Evolutionary conservation across 2,329 filamentous ascomycete species (phyloP), one percentile per base, ranked within the genome.

Genomic region (Cladosporium sp.): DNA sequence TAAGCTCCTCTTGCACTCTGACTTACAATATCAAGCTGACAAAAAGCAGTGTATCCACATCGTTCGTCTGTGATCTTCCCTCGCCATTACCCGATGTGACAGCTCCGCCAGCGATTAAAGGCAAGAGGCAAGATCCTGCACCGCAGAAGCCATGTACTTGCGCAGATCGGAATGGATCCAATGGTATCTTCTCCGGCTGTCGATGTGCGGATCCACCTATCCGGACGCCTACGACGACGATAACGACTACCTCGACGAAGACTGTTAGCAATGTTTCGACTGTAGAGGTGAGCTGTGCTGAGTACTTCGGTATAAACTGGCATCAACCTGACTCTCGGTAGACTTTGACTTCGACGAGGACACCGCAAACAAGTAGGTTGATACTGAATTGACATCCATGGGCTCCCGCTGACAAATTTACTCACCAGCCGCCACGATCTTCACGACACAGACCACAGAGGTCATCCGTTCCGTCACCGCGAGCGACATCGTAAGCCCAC

Each of bases 341-440:
- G 40, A 44, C 40, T 10, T 18, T 21, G 40, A 44, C 40, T 44
- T 44, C 40, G 18, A 44, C 40, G 18, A 44, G 40, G 18, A 44
- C 40, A 11, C 40, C 40, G 10, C 6, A 21, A 8, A 44, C 21
- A 21, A 44, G 40, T 44, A 21, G 7, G 40, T 21, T 4, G 7
- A 21, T 8, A 7, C 7, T 11, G 5, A 0, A 21, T 0, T 1
- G 11, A 2, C 18, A 10, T 21, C 11, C 6, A 1, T 4, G 18
- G 14, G 3, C 1, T 11, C 18, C 40, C 2, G 21, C n/a, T 21
- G 4, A 44, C 40, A 3, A 3, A 40, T 2, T 11, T 5, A 1
- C 5, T 5, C 40, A 44, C 10, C 7, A 44, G 40, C 40, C 14
- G 40, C 40, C 18, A 44, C 40, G 3, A 11, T 44, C 18, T 8